A percentile compares a stretch with the other conserved stretches of the same genome.
Conservation (phyloP, 768 basidiomycete species). For the Lactarius vividus region DNA sequence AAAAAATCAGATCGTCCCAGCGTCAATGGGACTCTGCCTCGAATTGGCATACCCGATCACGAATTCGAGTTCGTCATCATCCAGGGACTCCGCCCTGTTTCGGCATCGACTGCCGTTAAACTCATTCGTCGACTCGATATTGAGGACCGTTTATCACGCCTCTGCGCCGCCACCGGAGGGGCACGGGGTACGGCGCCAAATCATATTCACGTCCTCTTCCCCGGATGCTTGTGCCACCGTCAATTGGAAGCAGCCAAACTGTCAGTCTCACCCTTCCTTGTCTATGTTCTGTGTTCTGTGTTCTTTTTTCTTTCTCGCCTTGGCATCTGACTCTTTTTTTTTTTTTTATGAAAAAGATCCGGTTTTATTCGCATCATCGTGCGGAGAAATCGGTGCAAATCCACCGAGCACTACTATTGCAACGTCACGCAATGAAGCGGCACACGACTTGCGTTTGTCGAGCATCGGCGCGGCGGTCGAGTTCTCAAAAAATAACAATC, state of each 20-base stretch:
- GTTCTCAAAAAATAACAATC: constrained; percentile 88
- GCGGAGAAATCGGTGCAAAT: constrained; percentile 56
- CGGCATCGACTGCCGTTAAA: constrained; percentile 70
- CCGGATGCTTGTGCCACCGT: constrained; percentile 86
- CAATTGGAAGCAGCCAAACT: constrained; percentile 99
- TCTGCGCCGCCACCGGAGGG: constrained; percentile 48
- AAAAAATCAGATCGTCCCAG: constrained; percentile 51
- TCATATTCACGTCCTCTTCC: constrained; percentile 91
- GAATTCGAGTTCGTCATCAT: constrained; percentile 34
- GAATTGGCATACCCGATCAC: constrained; percentile 76
- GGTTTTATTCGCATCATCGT: constrained; percentile 90
- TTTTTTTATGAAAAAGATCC: constrained; percentile 56
- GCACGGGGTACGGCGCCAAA: constrained; percentile 60
- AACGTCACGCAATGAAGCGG: constrained; percentile 38
- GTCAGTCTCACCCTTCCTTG: constrained; percentile 44
- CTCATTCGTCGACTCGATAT: constrained; percentile 76
- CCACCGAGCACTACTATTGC: constrained; percentile 40
- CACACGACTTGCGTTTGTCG: constrained; percentile 48
- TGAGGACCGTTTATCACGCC: constrained; percentile 77
- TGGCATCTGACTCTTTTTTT: constrained; percentile 3
- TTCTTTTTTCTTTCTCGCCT: constrained; percentile 14
- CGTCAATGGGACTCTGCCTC: constrained; percentile 69
- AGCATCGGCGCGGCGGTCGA: constrained; percentile 91
- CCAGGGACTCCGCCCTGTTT: constrained; percentile 40
- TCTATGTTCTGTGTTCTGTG: constrained; percentile 1